These are phyloP conservation scores for Pseudozyma hubeiensis DNA, from an alignment of 1,284 basidiomycete species.

Conservation along the genomic window DNA sequence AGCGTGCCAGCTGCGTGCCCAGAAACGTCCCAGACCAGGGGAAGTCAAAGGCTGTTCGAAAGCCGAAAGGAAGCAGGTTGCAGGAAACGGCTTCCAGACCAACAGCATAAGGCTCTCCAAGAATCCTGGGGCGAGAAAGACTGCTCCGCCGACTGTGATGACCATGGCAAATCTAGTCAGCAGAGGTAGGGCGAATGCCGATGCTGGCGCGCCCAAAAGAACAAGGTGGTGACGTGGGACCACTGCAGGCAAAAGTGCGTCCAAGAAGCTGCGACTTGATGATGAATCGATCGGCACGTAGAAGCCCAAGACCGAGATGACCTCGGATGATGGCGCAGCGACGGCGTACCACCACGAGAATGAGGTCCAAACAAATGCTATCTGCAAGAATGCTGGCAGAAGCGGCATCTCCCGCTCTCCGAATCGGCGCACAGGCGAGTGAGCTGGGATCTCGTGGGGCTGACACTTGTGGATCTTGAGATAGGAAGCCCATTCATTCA, in stretches of 20 bases:
- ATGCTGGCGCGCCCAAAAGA: constrained; percentile 11
- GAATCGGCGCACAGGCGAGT: constrained; percentile 35
- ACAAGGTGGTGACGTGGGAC: constrained; percentile 8
- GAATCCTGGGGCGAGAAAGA: constrained; percentile 19
- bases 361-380: constrained; percentile 8
- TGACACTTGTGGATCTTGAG: constrained; percentile 21
- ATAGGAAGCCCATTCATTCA: constrained; percentile 34
- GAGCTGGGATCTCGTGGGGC: constrained; percentile 22
- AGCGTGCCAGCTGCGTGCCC: constrained; percentile 46
- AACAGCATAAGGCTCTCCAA: constrained; percentile 19
- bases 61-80: constrained; percentile 23
- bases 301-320: constrained; percentile 25
- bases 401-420: constrained; percentile 39
- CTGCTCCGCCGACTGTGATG: constrained; percentile 6
- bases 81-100: constrained; percentile 17
- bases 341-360: constrained; percentile 31
- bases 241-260: constrained; percentile 8
- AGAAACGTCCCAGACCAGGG: constrained; percentile 23
- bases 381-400: constrained; percentile 10
- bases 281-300: constrained; percentile 22
- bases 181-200: constrained; percentile 23
- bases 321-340: constrained; percentile 16
- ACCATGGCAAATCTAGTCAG: constrained; percentile 14
- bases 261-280: constrained; percentile 2
- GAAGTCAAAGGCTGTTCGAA: constrained; percentile 35